phyloP scores from a whole-genome alignment of 495 filamentous ascomycete species.

The Podospora appendiculata region DNA sequence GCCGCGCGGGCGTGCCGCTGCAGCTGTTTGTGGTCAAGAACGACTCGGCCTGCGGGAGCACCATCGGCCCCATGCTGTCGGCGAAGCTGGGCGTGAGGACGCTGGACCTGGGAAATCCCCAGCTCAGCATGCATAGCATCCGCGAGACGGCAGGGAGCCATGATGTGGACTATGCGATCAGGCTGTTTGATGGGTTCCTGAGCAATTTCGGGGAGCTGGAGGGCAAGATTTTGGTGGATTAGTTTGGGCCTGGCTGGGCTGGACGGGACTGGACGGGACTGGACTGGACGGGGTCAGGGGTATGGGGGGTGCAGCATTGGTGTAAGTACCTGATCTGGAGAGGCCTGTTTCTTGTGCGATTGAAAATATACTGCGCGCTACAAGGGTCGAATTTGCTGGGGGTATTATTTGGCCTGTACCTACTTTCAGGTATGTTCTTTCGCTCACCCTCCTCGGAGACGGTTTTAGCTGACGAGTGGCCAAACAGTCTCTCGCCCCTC shows the following conservation, averaged over 20 bases:
- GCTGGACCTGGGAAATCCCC: slow-evolving; percentile 90
- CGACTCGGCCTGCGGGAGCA: slow-evolving; percentile 87
- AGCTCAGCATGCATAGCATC: slow-evolving; percentile 95
- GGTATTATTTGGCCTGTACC: no score
- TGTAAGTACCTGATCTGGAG: not conserved
- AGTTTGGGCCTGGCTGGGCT: not conserved
- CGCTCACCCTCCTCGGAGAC: no score
- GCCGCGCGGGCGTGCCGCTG: slow-evolving; percentile 61
- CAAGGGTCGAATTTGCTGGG: no score
- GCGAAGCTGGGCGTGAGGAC: slow-evolving; percentile 80
- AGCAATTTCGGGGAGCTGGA: slow-evolving; percentile 72
- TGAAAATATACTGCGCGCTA: no score
- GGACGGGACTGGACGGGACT: not conserved
- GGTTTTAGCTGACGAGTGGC: no score
- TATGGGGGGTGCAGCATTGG: not conserved
- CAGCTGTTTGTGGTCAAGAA: slow-evolving; percentile 96
- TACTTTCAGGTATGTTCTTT: no score
- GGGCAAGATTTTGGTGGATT: slow-evolving; percentile 73
- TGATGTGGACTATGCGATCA: slow-evolving; percentile 82
- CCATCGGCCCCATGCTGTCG: slow-evolving; percentile 91
- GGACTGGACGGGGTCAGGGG: not conserved
- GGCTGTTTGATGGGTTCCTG: slow-evolving; percentile 84
- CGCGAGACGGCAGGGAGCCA: slow-evolving; percentile 81
- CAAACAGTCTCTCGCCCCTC: no score
- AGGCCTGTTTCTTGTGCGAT: no score